Base-by-base conservation (phyloP, 2,329 filamentous ascomycete genomes). In the Colletotrichum destructivum region DNA sequence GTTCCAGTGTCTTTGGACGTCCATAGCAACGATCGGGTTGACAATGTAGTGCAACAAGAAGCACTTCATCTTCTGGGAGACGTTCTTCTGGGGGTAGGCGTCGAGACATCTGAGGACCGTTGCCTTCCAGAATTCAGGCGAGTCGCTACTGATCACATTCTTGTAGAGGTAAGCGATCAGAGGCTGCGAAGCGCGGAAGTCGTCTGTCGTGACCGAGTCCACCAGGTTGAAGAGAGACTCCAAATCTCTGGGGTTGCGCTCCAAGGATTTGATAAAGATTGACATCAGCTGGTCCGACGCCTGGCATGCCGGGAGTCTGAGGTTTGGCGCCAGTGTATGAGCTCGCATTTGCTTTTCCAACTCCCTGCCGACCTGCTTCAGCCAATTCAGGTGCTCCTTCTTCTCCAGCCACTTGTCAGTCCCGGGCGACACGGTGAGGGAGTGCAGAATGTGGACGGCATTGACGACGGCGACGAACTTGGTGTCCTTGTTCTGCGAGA, bases 11-110 rank as follows among this genome's bases (percentile, higher is more conserved):
- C 92, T 91, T 89, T 96, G 96, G 49, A 98, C 92, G 82, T 99
- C 96, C 93, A 96, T 98, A 3, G 96, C 95, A 66, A 99, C 90
- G 49, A 98, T 97, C 0, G 96, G 97, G 77, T 98, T 99, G 75
- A 98, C 94, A 42, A 99, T 88, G 80, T 98, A 92, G 79, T 94
- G 94, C 79, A 99, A 91, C 46, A 97, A 86, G 80, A 98, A 99
- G 63, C 95, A 93, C 82, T 99, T 99, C 55, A 94, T 94, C 84
- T 93, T 95, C 81, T 98, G 96, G 0, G 93, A 91, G 15, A 92
- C 93, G 56, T 87, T 89, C 78, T 92, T 94, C 61, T 91, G 90
- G 8, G 93, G 92, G 80, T 98, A 99, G 0, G 95, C 86, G 68
- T 98, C 95, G 57, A 99, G 89, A 78, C 95, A 97, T 65, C 94